phyloP scores from a whole-genome alignment of 148 eudicot species.

The Tetragonia tetragonoides region DNA sequence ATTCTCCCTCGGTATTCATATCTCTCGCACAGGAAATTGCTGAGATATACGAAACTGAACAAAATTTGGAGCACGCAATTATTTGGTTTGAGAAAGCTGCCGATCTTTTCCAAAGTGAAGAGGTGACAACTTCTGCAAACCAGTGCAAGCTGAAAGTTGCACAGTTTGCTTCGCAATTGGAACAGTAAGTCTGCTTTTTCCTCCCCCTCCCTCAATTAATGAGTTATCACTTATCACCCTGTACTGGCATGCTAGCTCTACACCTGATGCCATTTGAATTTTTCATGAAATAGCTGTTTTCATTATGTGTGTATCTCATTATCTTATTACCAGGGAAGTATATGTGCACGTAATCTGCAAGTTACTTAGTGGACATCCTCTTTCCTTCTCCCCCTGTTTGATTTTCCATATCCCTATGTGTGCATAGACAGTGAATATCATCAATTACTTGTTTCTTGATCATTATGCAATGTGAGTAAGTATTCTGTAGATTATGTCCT shows the following conservation, averaged over 20 bases:
- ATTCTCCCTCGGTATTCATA: background rate
- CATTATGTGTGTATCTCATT: background rate
- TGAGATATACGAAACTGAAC: conserved; percentile 57
- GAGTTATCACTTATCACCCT: background rate
- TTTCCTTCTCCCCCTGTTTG: background rate
- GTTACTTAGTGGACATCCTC: too few species aligned
- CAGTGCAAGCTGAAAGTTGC: conserved; percentile 83
- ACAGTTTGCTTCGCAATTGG: conserved; percentile 70
- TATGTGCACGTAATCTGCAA: too few species aligned
- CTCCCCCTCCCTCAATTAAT: background rate
- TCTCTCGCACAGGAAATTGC: conserved; percentile 58
- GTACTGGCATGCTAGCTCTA: background rate
- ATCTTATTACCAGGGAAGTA: background rate
- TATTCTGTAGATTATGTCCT: background rate
- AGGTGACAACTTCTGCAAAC: conserved; percentile 65
- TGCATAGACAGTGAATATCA: background rate
- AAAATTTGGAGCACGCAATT: conserved; percentile 54
- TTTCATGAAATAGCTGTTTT: background rate
- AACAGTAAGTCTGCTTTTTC: conserved; percentile 46
- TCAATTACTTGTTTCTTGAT: background rate
- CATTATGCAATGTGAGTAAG: background rate
- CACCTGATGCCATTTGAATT: too few species aligned
- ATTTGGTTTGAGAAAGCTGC: conserved; percentile 61
- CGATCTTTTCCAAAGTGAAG: conserved; percentile 71
- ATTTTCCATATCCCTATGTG: background rate